A percentile compares a stretch with the other conserved stretches of the same genome.
phyloP scores from a whole-genome alignment of 73 alveolate species.

The Urostyla sp. region DNA sequence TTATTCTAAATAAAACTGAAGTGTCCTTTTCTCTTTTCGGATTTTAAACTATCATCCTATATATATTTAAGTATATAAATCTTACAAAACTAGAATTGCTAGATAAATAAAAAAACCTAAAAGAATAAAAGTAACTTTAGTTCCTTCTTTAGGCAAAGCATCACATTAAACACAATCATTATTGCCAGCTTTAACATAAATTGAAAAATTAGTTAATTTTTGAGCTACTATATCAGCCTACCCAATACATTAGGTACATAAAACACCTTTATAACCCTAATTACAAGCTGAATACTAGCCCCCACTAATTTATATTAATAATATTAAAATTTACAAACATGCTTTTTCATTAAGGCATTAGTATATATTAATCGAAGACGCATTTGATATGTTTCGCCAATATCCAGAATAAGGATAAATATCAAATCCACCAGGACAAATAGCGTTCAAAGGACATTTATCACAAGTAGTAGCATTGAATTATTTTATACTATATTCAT shows the following conservation, averaged over 20 bases:
- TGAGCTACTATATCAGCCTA: too few relatives aligned
- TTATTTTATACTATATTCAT: too few relatives aligned
- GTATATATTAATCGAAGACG: not conserved
- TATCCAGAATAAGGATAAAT: not conserved
- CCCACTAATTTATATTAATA: not conserved
- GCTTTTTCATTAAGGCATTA: not conserved
- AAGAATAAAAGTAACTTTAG: too few relatives aligned
- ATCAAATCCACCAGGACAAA: not conserved
- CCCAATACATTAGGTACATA: slow-evolving; percentile 4
- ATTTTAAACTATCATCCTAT: not conserved
- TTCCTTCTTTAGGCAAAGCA: too few relatives aligned
- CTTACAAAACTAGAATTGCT: slow-evolving; percentile 11
- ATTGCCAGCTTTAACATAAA: too few relatives aligned
- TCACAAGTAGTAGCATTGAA: too few relatives aligned
- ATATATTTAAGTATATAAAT: not conserved
- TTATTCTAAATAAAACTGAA: slow-evolving; percentile 56
- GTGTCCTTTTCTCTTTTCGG: slow-evolving; percentile 22
- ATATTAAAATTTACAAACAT: not conserved
- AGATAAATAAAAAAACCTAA: slow-evolving; percentile 1
- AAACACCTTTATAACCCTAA: not conserved
- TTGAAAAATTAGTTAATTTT: too few relatives aligned
- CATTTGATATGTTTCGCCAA: not conserved
- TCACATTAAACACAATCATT: too few relatives aligned
- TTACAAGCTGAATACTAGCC: not conserved
- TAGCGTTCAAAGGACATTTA: not conserved